These are phyloP conservation scores for Zygoascus sp. DNA, from an alignment of 1,139 yeast genomes.

Conservation along the genomic window DNA sequence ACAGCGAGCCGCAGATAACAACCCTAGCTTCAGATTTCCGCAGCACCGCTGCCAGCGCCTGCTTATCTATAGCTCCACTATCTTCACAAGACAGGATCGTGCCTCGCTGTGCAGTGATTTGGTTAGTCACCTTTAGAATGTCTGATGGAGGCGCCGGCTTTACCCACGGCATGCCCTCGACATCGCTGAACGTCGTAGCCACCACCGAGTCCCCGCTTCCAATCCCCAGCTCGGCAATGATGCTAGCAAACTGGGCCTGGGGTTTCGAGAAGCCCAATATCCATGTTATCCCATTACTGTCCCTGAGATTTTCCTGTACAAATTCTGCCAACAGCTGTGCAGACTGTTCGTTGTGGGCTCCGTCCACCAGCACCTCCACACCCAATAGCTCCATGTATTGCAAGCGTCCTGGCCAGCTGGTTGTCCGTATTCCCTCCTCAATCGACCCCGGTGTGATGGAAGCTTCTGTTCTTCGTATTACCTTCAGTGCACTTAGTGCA, in stretches of 20 bases:
- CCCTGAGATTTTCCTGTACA: constrained; percentile 32
- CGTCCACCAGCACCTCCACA: constrained; percentile 71
- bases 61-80: background rate
- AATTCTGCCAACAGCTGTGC: constrained; percentile 60
- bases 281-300: constrained; percentile 43
- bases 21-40: constrained; percentile 25
- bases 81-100: background rate
- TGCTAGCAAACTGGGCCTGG: constrained; percentile 47
- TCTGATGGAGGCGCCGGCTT: constrained; percentile 43
- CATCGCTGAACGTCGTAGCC: constrained; percentile 58
- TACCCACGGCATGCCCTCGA: constrained; percentile 95
- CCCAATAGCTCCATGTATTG: constrained; percentile 46
- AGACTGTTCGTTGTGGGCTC: constrained; percentile 89
- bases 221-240: constrained; percentile 49
- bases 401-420: constrained; percentile 41
- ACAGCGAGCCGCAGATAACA: constrained; percentile 75
- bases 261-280: constrained; percentile 74
- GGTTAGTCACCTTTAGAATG: constrained; percentile 31
- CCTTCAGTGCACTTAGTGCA: constrained; percentile 56
- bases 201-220: constrained; percentile 51
- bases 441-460: constrained; percentile 34
- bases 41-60: constrained; percentile 3
- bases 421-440: constrained; percentile 45
- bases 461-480: constrained; percentile 24
- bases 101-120: constrained; percentile 17